A percentile compares a stretch with the other conserved stretches of the same genome.
Evolutionary conservation across 331 rosid species (phyloP).

Genomic region (Saraca asoca): DNA sequence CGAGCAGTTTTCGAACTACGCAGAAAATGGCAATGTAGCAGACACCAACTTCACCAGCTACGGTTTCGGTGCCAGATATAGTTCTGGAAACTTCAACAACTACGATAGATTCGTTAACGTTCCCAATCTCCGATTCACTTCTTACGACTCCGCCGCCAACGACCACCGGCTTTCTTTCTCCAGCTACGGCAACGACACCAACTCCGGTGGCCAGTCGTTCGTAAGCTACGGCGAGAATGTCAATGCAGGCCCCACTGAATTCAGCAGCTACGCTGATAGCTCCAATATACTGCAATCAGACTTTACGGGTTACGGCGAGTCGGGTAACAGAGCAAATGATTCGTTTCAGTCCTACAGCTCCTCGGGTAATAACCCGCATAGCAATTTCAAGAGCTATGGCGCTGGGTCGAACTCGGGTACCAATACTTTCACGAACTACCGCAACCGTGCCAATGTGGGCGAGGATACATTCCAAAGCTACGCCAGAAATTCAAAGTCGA

Average conservation of each 20-base stretch:
- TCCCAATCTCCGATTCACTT: conserved; percentile 68
- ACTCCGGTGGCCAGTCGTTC: conserved; percentile 69
- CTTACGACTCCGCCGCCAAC: conserved; percentile 63
- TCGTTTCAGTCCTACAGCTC: conserved; percentile 64
- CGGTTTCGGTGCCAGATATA: conserved; percentile 44
- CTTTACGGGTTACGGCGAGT: conserved; percentile 69
- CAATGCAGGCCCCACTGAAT: conserved; percentile 53
- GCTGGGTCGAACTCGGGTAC: conserved; percentile 49
- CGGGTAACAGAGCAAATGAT: conserved; percentile 56
- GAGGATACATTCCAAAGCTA: conserved; percentile 63
- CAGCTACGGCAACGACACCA: conserved; percentile 70
- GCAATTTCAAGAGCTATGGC: conserved; percentile 60
- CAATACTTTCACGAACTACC: conserved; percentile 58
- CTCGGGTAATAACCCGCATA: conserved; percentile 65
- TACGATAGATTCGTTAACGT: conserved; percentile 73
- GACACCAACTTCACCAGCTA: conserved; percentile 58
- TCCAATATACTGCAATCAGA: conserved; percentile 63
- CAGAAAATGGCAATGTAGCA: conserved; percentile 67
- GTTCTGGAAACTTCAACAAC: conserved; percentile 59
- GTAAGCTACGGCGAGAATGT: conserved; percentile 64
- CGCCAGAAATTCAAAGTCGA: conserved; percentile 54
- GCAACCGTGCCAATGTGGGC: conserved; percentile 76
- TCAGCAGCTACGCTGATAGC: conserved; percentile 55
- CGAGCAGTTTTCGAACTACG: conserved; percentile 64
- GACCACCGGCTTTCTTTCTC: conserved; percentile 65